phyloP scores from a whole-genome alignment of 2,329 filamentous ascomycete species.

The Beauveria sp. region DNA sequence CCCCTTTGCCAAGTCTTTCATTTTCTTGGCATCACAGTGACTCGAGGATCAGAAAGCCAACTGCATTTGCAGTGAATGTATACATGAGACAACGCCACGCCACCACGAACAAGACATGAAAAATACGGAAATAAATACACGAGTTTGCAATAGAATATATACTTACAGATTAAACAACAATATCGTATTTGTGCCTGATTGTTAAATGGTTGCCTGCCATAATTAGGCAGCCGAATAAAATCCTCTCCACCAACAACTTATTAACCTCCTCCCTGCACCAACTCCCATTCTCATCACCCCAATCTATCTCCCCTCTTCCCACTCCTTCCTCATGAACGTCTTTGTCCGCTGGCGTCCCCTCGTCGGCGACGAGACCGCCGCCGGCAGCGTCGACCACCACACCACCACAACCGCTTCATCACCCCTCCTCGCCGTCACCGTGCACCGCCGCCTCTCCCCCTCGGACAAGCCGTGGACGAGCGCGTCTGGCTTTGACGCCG shows the following conservation, averaged over 20 bases:
- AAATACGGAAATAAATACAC: too few relatives aligned
- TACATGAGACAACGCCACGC: too few relatives aligned
- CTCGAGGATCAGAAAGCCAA: too few relatives aligned
- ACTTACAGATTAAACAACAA: fast-evolving
- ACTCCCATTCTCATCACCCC: neutral
- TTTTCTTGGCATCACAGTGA: too few relatives aligned
- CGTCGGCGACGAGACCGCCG: neutral
- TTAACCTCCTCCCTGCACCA: neutral
- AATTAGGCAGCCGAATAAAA: slow-evolving; percentile 3
- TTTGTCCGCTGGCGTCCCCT: slow-evolving; percentile 11
- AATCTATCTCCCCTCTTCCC: neutral
- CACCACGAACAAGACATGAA: too few relatives aligned
- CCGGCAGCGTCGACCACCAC: neutral
- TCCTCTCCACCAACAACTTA: neutral
- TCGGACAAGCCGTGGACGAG: slow-evolving; percentile 17
- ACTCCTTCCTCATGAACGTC: neutral
- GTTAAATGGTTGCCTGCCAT: neutral
- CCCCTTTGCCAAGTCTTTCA: too few relatives aligned
- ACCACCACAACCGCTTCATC: neutral
- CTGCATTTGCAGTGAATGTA: too few relatives aligned
- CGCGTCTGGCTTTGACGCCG: slow-evolving; percentile 16
- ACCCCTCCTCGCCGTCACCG: neutral
- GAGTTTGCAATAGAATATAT: too few relatives aligned
- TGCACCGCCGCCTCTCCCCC: neutral
- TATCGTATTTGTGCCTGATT: neutral